These are phyloP conservation scores for Pseudevernia furfuracea DNA, from an alignment of 495 filamentous ascomycete genomes.

Conservation along the genomic window DNA sequence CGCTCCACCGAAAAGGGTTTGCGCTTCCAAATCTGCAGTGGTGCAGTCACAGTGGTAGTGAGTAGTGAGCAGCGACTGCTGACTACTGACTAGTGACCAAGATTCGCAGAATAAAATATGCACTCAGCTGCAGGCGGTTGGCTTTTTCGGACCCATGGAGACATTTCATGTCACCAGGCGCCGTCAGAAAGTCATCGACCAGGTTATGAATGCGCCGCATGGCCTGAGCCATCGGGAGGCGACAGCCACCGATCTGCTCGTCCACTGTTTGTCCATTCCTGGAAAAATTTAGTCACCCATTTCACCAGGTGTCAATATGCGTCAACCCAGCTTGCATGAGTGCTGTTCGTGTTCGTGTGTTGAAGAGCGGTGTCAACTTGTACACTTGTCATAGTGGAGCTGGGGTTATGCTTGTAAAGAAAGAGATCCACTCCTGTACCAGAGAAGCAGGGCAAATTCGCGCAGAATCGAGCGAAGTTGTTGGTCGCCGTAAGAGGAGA, in stretches of 20 bases:
- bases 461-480: neutral
- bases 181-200: conserved; percentile 1
- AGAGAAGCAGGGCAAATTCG: neutral
- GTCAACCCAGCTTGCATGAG: neutral
- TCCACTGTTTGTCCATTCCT: neutral
- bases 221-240: conserved; percentile 4
- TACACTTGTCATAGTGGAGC: neutral
- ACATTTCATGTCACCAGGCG: neutral
- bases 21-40: conserved; percentile 2
- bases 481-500: neutral
- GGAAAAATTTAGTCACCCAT: neutral
- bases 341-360: neutral
- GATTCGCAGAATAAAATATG: neutral
- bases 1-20: neutral
- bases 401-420: neutral
- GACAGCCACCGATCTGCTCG: conserved; percentile 1
- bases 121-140: conserved; percentile 1
- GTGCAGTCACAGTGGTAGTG: neutral
- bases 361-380: too few species aligned
- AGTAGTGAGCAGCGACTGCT: too few species aligned
- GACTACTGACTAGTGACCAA: too few species aligned
- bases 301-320: neutral
- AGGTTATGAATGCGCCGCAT: conserved; percentile 2
- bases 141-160: conserved; percentile 1
- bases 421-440: neutral